phyloP scores from a whole-genome alignment of 345 rosid genomes.

The Salix dunnii region DNA sequence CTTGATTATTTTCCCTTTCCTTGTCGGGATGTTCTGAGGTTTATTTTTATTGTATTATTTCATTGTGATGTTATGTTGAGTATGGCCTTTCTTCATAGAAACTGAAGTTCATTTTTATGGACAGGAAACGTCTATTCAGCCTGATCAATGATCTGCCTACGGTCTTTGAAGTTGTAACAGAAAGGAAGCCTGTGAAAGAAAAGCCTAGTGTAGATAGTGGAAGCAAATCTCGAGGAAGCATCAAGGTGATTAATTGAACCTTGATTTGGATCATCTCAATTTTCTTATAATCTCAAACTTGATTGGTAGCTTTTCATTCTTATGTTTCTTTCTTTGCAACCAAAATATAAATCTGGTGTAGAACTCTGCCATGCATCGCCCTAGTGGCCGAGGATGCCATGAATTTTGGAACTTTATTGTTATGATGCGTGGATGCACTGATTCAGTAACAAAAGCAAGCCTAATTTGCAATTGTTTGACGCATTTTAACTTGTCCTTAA shows the following conservation, averaged over 20 bases:
- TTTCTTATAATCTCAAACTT: background rate
- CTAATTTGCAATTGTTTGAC: background rate
- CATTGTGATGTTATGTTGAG: background rate
- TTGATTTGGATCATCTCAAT: background rate
- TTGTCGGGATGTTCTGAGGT: background rate
- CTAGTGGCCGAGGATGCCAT: background rate
- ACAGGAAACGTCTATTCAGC: constrained; percentile 89
- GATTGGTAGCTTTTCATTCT: background rate
- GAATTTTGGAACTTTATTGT: background rate
- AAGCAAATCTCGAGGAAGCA: constrained; percentile 72
- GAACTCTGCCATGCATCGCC: background rate
- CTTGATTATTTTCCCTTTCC: background rate
- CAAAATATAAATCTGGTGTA: background rate
- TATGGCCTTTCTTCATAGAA: background rate
- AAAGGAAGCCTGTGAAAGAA: constrained; percentile 78
- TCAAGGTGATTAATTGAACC: constrained; percentile 47
- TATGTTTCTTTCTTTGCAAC: background rate
- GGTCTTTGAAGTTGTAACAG: constrained; percentile 90
- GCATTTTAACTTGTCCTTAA: background rate
- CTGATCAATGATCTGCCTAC: constrained; percentile 90
- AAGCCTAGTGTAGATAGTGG: constrained; percentile 82
- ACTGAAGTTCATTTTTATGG: constrained; percentile 2
- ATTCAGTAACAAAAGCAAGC: background rate
- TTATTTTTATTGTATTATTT: background rate
- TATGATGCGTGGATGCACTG: background rate